phyloP scores from a whole-genome alignment of 2,329 filamentous ascomycete species.

The Polychaeton citri region DNA sequence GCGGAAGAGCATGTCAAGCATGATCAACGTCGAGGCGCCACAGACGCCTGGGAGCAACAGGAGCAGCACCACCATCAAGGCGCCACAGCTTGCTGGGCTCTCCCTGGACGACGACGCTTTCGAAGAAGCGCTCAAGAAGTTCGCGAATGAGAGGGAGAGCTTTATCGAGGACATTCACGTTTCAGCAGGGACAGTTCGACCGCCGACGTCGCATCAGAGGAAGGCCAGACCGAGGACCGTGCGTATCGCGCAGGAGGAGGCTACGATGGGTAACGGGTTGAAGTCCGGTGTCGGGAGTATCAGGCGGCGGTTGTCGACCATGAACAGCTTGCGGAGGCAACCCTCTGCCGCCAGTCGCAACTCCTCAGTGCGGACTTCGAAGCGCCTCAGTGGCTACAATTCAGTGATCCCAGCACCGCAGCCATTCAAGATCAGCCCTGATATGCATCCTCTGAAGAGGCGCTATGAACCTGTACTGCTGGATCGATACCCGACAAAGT shows the following conservation, averaged over 20 bases:
- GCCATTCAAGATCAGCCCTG: constrained; percentile 73
- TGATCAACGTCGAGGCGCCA: constrained; percentile 20
- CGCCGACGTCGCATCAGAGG: constrained; percentile 30
- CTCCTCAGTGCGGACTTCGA: constrained; percentile 66
- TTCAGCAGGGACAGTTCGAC: constrained; percentile 60
- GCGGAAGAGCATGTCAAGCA: constrained; percentile 39
- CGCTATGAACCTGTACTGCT: constrained; percentile 93
- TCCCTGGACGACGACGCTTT: constrained; percentile 69
- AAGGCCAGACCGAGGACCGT: constrained; percentile 71
- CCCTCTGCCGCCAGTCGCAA: constrained; percentile 57
- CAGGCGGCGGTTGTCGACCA: constrained; percentile 84
- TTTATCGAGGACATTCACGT: constrained; percentile 90
- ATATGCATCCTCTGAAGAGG: constrained; percentile 91
- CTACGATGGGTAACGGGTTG: constrained; percentile 25
- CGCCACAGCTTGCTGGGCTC: constrained; percentile 21
- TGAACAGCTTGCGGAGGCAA: constrained; percentile 88
- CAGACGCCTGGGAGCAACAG: constrained; percentile 37
- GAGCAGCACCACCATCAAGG: constrained; percentile 50
- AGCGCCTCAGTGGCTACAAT: constrained; percentile 90
- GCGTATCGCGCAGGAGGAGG: constrained; percentile 63
- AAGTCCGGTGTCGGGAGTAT: constrained; percentile 67
- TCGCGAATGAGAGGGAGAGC: constrained; percentile 84
- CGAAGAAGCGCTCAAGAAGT: constrained; percentile 83
- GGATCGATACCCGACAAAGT: constrained; percentile 81
- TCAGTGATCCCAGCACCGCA: constrained; percentile 92